phyloP scores from a whole-genome alignment of 768 basidiomycete genomes.

The Favolaschia claudopus region DNA sequence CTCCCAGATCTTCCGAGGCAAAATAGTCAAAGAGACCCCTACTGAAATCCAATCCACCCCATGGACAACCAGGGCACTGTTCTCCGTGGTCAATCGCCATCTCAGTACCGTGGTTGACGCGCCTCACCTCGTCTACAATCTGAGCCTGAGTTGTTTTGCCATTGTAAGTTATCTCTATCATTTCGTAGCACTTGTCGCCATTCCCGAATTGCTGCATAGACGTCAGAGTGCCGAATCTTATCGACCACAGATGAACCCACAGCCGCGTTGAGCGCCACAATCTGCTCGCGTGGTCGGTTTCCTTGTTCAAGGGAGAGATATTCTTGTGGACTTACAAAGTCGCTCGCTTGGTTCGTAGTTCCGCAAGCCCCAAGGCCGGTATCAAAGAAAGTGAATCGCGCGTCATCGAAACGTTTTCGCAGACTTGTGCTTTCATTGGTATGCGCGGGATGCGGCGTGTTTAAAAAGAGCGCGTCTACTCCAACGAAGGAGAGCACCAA shows the following conservation, averaged over 20 bases:
- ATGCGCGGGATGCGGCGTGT: not conserved
- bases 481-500: not conserved
- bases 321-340: conserved; percentile 50
- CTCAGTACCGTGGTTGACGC: not conserved
- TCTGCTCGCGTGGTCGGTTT: conserved; percentile 34
- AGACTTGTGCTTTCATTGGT: conserved; percentile 13
- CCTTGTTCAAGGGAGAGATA: not conserved
- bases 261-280: conserved; percentile 48
- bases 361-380: conserved; percentile 59
- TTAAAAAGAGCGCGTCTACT: not conserved
- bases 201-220: conserved; percentile 1
- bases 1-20: conserved; percentile 50
- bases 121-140: conserved; percentile 61
- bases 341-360: conserved; percentile 39
- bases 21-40: conserved; percentile 66
- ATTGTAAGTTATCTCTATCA: conserved; percentile 58
- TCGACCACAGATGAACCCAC: conserved; percentile 15
- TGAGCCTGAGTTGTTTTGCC: conserved; percentile 58
- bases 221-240: not conserved
- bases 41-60: conserved; percentile 69
- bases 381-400: conserved; percentile 41
- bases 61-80: conserved; percentile 62
- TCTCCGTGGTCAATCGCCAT: not conserved
- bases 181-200: conserved; percentile 54
- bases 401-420: conserved; percentile 37